These are phyloP conservation scores for Cucurbita moschata DNA, from an alignment of 306 rosid genomes.

Conservation along the genomic window DNA sequence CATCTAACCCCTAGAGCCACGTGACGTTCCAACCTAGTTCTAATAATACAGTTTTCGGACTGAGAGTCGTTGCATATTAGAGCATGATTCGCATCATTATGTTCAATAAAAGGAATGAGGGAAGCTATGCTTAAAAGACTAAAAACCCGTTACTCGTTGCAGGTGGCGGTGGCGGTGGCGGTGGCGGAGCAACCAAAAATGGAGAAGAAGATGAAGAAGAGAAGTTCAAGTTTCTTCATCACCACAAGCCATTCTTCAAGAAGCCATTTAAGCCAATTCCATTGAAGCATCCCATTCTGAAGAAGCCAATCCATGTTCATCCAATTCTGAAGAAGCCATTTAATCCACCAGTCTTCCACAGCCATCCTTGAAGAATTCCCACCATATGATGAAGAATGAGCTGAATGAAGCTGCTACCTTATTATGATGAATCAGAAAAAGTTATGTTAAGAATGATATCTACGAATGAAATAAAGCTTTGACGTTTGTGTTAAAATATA, in stretches of 20 bases:
- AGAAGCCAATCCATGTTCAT: not conserved
- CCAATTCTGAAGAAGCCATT: not conserved
- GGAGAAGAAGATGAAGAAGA: not conserved
- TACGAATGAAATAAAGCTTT: too few relatives aligned
- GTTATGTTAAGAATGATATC: not conserved
- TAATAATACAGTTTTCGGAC: too few relatives aligned
- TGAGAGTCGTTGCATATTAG: too few relatives aligned
- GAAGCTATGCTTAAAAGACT: too few relatives aligned
- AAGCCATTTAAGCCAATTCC: constrained; percentile 2
- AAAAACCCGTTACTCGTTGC: too few relatives aligned
- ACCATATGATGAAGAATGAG: not conserved
- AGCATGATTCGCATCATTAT: too few relatives aligned
- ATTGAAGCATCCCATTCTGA: not conserved
- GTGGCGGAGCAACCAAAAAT: not conserved
- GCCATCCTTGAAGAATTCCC: not conserved
- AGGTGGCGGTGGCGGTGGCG: not conserved
- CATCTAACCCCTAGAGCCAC: too few relatives aligned
- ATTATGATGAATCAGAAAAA: too few relatives aligned
- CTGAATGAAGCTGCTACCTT: not conserved
- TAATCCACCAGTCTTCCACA: constrained; percentile 1
- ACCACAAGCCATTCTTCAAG: constrained; percentile 8
- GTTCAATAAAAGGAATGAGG: too few relatives aligned
- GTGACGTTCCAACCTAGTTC: too few relatives aligned
- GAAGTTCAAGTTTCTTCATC: not conserved
- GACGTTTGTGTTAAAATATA: too few relatives aligned